phyloP scores from a whole-genome alignment of 768 basidiomycete species.

The Cytidiella melzeri region DNA sequence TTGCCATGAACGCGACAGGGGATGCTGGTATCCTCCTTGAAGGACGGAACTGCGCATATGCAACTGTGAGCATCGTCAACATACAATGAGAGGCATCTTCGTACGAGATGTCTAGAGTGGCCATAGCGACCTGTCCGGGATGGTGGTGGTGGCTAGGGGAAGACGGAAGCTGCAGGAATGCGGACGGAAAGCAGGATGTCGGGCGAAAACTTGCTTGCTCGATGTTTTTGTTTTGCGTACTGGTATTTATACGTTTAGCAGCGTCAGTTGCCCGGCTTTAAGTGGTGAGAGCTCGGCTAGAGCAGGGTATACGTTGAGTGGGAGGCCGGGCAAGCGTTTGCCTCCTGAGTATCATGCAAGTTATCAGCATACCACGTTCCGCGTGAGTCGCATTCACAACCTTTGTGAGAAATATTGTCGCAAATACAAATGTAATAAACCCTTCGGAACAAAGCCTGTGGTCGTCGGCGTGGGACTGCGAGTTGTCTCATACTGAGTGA shows the following conservation, averaged over 20 bases:
- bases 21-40: slow-evolving; percentile 93
- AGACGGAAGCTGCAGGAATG: background rate
- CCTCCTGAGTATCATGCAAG: too few relatives aligned
- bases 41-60: slow-evolving; percentile 54
- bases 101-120: slow-evolving; percentile 11
- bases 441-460: too few relatives aligned
- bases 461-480: too few relatives aligned
- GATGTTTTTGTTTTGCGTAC: background rate
- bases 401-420: too few relatives aligned
- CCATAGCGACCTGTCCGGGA: slow-evolving; percentile 1
- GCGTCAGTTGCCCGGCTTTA: background rate
- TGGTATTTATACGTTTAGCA: background rate
- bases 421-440: too few relatives aligned
- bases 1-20: slow-evolving; percentile 86
- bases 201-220: background rate
- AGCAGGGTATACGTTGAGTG: background rate
- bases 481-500: too few relatives aligned
- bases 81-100: background rate
- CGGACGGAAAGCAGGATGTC: background rate
- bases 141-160: slow-evolving; percentile 6
- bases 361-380: background rate
- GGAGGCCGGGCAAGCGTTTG: background rate
- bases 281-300: background rate
- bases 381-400: background rate
- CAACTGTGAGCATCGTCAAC: background rate